Percentiles rank a stretch among this genome's conserved stretches.
phyloP scores from a whole-genome alignment of 2,329 filamentous ascomycete species.

The Dryadomyces quercivorus region DNA sequence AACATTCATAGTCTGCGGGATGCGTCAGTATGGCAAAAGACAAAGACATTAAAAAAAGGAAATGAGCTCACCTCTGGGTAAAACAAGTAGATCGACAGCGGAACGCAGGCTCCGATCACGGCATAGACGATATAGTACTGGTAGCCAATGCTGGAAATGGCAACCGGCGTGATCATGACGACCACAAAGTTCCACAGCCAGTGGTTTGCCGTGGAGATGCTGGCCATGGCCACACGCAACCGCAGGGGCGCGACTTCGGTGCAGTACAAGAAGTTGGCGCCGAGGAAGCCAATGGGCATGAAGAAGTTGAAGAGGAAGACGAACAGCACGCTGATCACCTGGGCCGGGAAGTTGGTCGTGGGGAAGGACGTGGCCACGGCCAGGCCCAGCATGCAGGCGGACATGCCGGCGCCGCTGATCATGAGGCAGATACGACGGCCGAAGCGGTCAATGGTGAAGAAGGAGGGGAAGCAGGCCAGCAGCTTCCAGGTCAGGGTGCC shows the following conservation, averaged over 20 bases:
- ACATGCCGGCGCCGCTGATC: conserved; percentile 15
- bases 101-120: conserved; percentile 17
- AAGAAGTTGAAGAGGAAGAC: conserved; percentile 14
- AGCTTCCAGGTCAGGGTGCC: conserved; percentile 45
- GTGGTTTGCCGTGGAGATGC: conserved; percentile 28
- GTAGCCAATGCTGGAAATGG: conserved; percentile 37
- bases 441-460: conserved; percentile 29
- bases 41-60: not conserved
- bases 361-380: not conserved
- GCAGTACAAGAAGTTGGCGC: conserved; percentile 21
- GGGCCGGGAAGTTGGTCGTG: not conserved
- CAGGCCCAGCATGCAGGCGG: conserved; percentile 5
- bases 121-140: conserved; percentile 34
- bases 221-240: conserved; percentile 4
- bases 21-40: not conserved
- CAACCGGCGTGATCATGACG: conserved; percentile 30
- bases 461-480: conserved; percentile 33
- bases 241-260: conserved; percentile 8
- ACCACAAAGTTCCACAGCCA: conserved; percentile 34
- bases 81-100: conserved; percentile 27
- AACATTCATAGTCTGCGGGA: conserved; percentile 17
- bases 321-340: conserved; percentile 7
- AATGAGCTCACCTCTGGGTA: conserved; percentile 36
- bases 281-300: conserved; percentile 35
- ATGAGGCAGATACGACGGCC: conserved; percentile 40